phyloP scores from a whole-genome alignment of 129 eudicot species.

The Flaveria bidentis region DNA sequence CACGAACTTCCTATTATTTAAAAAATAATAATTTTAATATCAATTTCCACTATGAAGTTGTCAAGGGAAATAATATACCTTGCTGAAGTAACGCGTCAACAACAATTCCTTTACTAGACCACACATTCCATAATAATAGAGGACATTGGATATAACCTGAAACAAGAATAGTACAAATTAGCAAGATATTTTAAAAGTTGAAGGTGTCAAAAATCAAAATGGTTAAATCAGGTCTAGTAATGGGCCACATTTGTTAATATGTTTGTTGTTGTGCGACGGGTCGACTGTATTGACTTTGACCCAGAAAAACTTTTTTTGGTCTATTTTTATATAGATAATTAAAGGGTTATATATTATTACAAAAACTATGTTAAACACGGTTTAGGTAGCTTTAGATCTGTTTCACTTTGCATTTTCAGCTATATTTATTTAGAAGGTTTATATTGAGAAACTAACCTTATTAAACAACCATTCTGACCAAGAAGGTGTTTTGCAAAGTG shows the following conservation, averaged over 20 bases:
- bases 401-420: neutral
- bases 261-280: too few relatives aligned
- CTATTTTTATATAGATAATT: neutral
- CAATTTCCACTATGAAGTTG: conserved; percentile 1
- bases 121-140: conserved; percentile 86
- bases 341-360: neutral
- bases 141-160: conserved; percentile 80
- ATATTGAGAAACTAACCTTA: conserved; percentile 52
- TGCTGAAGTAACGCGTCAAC: conserved; percentile 91
- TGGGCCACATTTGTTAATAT: neutral
- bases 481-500: conserved; percentile 87
- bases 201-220: neutral
- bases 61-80: conserved; percentile 44
- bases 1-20: conserved; percentile 76
- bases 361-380: neutral
- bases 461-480: conserved; percentile 96
- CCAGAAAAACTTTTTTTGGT: neutral
- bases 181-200: neutral
- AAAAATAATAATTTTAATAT: conserved; percentile 3
- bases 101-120: conserved; percentile 74
- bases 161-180: neutral
- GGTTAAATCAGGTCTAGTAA: neutral
- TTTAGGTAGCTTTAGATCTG: neutral
- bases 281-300: neutral
- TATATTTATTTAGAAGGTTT: neutral